These are phyloP conservation scores for Xylariaceae sp. DNA, from an alignment of 2,329 filamentous ascomycete species.

Conservation along the genomic window DNA sequence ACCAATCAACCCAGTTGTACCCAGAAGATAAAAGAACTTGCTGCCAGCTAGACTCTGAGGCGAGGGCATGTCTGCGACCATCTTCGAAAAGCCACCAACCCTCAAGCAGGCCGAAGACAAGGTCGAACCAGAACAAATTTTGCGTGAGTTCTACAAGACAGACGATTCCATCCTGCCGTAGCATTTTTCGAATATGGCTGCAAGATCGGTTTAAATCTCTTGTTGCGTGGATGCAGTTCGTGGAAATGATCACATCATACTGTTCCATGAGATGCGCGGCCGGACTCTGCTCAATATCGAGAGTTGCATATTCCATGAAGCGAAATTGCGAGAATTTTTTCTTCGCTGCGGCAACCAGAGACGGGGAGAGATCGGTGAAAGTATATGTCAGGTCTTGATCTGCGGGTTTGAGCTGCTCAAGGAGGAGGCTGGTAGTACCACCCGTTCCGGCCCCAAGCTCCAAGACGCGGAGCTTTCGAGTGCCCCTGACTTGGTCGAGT, in stretches of 20 bases:
- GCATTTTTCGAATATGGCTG: constrained; percentile 8
- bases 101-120: constrained; percentile 18
- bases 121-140: constrained; percentile 20
- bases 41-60: constrained; percentile 15
- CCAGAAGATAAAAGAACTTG: constrained; percentile 9
- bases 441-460: constrained; percentile 19
- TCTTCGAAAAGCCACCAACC: constrained; percentile 21
- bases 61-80: constrained; percentile 12
- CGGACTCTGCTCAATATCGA: constrained; percentile 13
- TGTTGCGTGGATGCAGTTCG: constrained; percentile 20
- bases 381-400: constrained; percentile 18
- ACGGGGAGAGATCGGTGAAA: constrained; percentile 18
- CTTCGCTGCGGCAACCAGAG: constrained; percentile 11
- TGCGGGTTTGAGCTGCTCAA: constrained; percentile 9
- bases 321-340: constrained; percentile 8
- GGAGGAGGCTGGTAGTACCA: constrained; percentile 16
- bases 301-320: constrained; percentile 9
- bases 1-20: constrained; percentile 15
- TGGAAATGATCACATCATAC: constrained; percentile 19
- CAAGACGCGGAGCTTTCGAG: constrained; percentile 21
- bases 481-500: background rate
- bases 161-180: constrained; percentile 17
- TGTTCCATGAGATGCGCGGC: constrained; percentile 6
- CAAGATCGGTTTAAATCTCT: constrained; percentile 11
- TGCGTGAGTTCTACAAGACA: constrained; percentile 19